Percentiles rank a stretch among this genome's conserved stretches.
Evolutionary conservation across 257 asterid genomes (phyloP).

Genomic region (Nemophila menziesii): DNA sequence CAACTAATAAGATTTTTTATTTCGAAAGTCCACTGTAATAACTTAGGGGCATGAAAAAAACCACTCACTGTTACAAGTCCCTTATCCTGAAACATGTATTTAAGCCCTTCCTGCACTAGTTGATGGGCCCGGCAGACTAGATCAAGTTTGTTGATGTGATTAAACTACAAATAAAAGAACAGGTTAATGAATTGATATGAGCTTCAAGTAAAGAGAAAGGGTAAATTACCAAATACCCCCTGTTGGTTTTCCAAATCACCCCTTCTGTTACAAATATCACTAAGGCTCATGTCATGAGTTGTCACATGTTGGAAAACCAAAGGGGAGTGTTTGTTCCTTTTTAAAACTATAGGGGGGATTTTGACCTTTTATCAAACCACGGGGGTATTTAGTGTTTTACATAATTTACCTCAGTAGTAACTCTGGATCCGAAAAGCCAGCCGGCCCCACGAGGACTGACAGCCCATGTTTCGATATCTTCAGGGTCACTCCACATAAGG

Average conservation of each 20-base stretch:
- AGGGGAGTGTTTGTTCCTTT: too few species aligned
- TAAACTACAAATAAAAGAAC: constrained; percentile 49
- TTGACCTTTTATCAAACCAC: too few species aligned
- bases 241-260: too few species aligned
- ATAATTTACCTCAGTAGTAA: constrained; percentile 71
- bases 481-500: constrained; percentile 99
- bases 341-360: too few species aligned
- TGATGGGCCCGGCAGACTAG: constrained; percentile 98
- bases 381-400: not conserved
- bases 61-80: constrained; percentile 94
- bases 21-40: not conserved
- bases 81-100: constrained; percentile 97
- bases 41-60: constrained; percentile 6
- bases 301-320: too few species aligned
- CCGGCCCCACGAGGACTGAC: constrained; percentile 99
- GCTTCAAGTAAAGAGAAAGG: too few species aligned
- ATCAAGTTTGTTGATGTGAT: constrained; percentile 88
- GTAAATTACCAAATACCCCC: too few species aligned
- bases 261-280: too few species aligned
- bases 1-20: not conserved
- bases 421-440: constrained; percentile 98
- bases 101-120: constrained; percentile 97
- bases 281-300: too few species aligned
- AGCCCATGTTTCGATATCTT: constrained; percentile 99
- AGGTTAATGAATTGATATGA: constrained; percentile 10